Conservation (phyloP, 2,329 filamentous ascomycete species). For the Apiospora sp. region DNA sequence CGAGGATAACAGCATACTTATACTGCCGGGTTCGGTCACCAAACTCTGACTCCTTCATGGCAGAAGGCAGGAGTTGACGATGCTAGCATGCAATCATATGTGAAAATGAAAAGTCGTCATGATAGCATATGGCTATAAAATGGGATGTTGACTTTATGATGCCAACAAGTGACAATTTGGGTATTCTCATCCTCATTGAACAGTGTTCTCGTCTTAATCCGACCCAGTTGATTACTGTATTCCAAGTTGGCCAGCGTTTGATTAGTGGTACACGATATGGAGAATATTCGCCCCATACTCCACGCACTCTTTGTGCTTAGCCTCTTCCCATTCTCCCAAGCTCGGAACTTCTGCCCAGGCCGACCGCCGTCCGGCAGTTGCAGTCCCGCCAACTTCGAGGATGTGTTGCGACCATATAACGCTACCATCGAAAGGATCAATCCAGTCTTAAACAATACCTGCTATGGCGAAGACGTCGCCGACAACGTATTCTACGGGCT, state of each 20-base stretch:
- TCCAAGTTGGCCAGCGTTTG: accelerated
- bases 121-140: not conserved
- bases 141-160: not conserved
- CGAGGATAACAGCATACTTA: not conserved
- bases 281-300: not conserved
- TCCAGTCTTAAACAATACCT: not conserved
- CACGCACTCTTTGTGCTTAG: not conserved
- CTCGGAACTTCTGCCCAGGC: not conserved
- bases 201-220: not conserved
- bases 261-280: not conserved
- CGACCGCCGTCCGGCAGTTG: not conserved
- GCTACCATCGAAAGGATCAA: not conserved
- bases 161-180: not conserved
- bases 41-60: not conserved
- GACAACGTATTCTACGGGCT: not conserved
- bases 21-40: not conserved
- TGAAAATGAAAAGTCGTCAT: no score
- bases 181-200: no score
- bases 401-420: not conserved
- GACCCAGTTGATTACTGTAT: not conserved
- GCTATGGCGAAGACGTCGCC: not conserved
- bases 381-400: not conserved
- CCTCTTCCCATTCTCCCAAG: not conserved
- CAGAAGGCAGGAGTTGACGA: not conserved
- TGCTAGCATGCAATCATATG: not conserved